Evolutionary conservation across 106 monocot genomes (phyloP), one percentile per base, ranked within the genome.

Genomic region (Alisma plantagoaquatica): DNA sequence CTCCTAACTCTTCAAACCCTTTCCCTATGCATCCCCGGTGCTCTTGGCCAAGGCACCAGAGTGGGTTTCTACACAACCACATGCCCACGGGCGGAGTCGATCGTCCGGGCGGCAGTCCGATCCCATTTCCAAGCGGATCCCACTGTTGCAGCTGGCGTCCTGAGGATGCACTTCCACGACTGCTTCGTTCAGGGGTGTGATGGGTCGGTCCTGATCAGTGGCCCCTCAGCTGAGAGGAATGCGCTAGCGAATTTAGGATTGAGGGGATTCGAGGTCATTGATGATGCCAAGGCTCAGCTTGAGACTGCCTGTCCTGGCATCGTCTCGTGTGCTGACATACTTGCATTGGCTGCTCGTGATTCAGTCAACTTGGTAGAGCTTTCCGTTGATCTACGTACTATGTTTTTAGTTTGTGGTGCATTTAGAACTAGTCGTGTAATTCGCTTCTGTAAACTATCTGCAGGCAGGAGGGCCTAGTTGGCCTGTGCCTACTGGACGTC

Each of bases 301-400:
- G 83, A 83, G 43, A 31, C 31, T 4, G n/a, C 35, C 4, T 83
- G 83, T 56, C 83, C 78, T 0, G 71, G 75, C 16, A 56, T 69
- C 10, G 74, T 83, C 38, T 78, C 83, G 9, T 83, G 83, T 24
- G 59, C 83, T n/a, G 83, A 83, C 38, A 83, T 83, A 49, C 31
- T 83, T 25, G 53, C 78, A 30, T 61, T 83, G 11, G 83, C 83
- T 6, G 31, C 83, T 15, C 64, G 67, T 16, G 78, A 78, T 23
- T 66, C 83, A 2, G 83, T 64, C 0, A 62, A 33, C 18, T 57
- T 82, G 52, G 56, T 53, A 53, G 6, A 17, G 23, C 29, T 52
- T n/a, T n/a, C n/a, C n/a, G n/a, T n/a, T n/a, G n/a, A n/a, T n/a
- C n/a, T n/a, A n/a, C n/a, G n/a, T n/a, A n/a, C n/a, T n/a, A n/a